These are phyloP conservation scores for Fusarium cyanostomum DNA, from an alignment of 2,329 filamentous ascomycete species.

Conservation along the genomic window DNA sequence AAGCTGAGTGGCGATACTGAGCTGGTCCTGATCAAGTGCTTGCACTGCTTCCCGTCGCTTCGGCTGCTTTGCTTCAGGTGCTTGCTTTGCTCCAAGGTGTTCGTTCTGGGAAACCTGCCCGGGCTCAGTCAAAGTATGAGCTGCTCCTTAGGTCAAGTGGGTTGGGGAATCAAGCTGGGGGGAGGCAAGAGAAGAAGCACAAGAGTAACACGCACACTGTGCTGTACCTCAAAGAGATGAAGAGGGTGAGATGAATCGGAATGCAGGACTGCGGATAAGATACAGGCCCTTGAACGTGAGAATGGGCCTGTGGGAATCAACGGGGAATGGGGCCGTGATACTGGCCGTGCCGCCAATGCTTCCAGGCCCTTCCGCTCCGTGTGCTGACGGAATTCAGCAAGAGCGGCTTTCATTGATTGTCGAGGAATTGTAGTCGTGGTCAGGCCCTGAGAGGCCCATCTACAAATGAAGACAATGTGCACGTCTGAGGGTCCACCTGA, in stretches of 20 bases:
- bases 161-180: slow-evolving; percentile 29
- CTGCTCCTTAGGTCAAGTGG: slow-evolving; percentile 20
- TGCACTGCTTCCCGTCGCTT: slow-evolving; percentile 22
- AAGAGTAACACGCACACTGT: slow-evolving; percentile 31
- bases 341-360: background rate
- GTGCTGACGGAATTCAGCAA: slow-evolving; percentile 23
- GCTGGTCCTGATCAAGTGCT: slow-evolving; percentile 24
- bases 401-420: background rate
- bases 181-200: slow-evolving; percentile 20
- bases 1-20: slow-evolving; percentile 26
- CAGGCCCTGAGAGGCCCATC: slow-evolving; percentile 11
- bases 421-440: slow-evolving; percentile 4
- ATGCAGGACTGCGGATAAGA: slow-evolving; percentile 30
- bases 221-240: slow-evolving; percentile 20
- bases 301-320: slow-evolving; percentile 16
- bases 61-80: slow-evolving; percentile 10
- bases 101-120: slow-evolving; percentile 24
- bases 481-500: slow-evolving; percentile 1
- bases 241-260: slow-evolving; percentile 32
- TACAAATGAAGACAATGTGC: slow-evolving; percentile 20
- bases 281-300: slow-evolving; percentile 24
- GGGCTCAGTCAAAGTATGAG: slow-evolving; percentile 24
- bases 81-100: slow-evolving; percentile 20
- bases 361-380: slow-evolving; percentile 3
- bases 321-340: background rate